phyloP scores from a whole-genome alignment of 2,329 filamentous ascomycete genomes.

The Thermothelomyces thermophilus region DNA sequence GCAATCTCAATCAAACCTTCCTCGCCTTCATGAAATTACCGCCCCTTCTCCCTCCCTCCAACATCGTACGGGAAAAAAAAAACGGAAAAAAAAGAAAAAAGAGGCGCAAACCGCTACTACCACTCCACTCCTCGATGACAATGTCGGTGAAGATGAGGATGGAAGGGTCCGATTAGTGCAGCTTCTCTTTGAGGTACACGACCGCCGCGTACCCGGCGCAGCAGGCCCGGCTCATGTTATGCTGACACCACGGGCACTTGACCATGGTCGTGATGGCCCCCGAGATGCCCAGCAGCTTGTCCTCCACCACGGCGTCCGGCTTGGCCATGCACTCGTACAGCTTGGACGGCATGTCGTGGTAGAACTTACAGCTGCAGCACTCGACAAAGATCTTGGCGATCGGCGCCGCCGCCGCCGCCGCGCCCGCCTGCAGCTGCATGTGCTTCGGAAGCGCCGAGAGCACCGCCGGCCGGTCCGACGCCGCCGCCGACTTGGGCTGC shows the following conservation, averaged over 20 bases:
- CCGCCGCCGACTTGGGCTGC: slow-evolving; percentile 16
- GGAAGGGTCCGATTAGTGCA: no score
- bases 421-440: slow-evolving; percentile 21
- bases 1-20: no score
- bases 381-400: slow-evolving; percentile 59
- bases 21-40: no score
- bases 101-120: no score
- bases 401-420: slow-evolving; percentile 27
- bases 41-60: no score
- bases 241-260: slow-evolving; percentile 65
- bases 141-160: no score
- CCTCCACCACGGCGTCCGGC: slow-evolving; percentile 48
- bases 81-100: no score
- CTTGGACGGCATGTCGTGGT: slow-evolving; percentile 58
- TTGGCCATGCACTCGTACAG: slow-evolving; percentile 60
- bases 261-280: slow-evolving; percentile 55
- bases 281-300: slow-evolving; percentile 45
- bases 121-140: no score
- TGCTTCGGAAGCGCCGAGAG: slow-evolving; percentile 26
- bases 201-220: slow-evolving; percentile 63
- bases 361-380: slow-evolving; percentile 58
- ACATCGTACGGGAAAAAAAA: no score
- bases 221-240: slow-evolving; percentile 62
- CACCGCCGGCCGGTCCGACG: slow-evolving; percentile 12
- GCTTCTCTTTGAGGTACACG: slow-evolving; percentile 58